Evolutionary conservation across 2,329 filamentous ascomycete species (phyloP).

Genomic region (Aquanectria penicillioides): DNA sequence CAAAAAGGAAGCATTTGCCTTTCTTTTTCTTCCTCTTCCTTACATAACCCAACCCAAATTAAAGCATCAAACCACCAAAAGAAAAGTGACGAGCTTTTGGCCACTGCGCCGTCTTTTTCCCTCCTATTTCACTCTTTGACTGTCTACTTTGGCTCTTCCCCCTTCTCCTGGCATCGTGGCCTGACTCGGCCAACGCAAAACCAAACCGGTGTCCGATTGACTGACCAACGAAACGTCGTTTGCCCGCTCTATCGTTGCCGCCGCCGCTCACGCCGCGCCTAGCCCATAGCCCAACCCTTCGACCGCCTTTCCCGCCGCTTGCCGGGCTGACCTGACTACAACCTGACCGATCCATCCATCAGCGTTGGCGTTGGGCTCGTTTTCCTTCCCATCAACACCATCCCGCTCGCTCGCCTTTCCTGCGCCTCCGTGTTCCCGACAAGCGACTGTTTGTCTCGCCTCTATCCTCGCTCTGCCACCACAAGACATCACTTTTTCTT

Average conservation of each 20-base stretch:
- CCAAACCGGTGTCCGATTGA: not conserved
- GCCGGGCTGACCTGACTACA: constrained; percentile 36
- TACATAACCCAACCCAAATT: not conserved
- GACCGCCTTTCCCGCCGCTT: constrained; percentile 42
- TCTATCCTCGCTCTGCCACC: not conserved
- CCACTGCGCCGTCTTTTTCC: not conserved
- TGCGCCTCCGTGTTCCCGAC: not conserved
- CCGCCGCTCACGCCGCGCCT: constrained; percentile 30
- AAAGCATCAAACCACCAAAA: not conserved
- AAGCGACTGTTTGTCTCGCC: not conserved
- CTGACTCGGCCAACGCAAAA: constrained; percentile 23
- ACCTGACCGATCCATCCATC: constrained; percentile 26
- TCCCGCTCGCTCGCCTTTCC: not conserved
- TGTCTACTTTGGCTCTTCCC: not conserved
- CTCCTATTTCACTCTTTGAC: not conserved
- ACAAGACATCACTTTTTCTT: constrained; percentile 14
- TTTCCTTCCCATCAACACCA: not conserved
- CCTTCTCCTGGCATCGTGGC: not conserved
- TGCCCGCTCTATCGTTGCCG: constrained; percentile 20
- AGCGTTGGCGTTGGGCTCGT: constrained; percentile 8
- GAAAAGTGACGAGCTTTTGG: not conserved
- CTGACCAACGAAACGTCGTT: constrained; percentile 15
- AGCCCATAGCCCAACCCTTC: too few species aligned
- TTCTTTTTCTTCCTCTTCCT: not conserved
- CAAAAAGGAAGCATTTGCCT: not conserved